Evolutionary conservation across 2,329 filamentous ascomycete species (phyloP).

Genomic region (Cercospora brassicicola): DNA sequence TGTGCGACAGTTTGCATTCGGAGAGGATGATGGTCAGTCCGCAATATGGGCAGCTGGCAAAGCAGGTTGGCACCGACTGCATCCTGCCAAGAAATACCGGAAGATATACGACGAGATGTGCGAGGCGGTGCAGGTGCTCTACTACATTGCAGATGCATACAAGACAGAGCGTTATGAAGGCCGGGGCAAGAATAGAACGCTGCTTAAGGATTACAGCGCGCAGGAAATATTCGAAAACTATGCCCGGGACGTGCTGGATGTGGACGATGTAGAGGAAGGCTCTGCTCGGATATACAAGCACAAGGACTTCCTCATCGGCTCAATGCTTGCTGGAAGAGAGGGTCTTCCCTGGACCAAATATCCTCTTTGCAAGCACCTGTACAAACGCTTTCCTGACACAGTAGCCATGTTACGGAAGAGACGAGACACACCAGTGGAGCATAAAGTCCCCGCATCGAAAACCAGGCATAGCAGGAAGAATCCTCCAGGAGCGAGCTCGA

Average conservation of each 20-base stretch:
- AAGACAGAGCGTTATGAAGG: slow-evolving; percentile 33
- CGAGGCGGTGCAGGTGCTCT: slow-evolving; percentile 64
- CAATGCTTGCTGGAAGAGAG: slow-evolving; percentile 48
- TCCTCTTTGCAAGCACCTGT: slow-evolving; percentile 46
- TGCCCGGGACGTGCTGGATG: slow-evolving; percentile 27
- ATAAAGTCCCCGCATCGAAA: background rate
- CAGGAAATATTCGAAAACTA: slow-evolving; percentile 44
- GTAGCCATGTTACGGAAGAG: slow-evolving; percentile 18
- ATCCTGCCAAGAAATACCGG: slow-evolving; percentile 59
- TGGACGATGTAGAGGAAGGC: slow-evolving; percentile 30
- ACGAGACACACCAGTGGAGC: slow-evolving; percentile 10
- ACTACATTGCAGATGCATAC: slow-evolving; percentile 62
- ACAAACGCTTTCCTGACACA: slow-evolving; percentile 39
- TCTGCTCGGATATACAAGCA: slow-evolving; percentile 33
- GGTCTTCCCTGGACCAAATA: slow-evolving; percentile 47
- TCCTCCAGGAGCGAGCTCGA: slow-evolving; percentile 1
- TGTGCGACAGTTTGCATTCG: slow-evolving; percentile 51
- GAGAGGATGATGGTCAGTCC: slow-evolving; percentile 56
- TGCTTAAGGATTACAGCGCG: slow-evolving; percentile 37
- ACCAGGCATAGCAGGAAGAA: background rate
- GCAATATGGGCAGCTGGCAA: slow-evolving; percentile 66
- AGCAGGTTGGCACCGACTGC: slow-evolving; percentile 69
- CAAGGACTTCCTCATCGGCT: slow-evolving; percentile 47
- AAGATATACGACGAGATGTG: slow-evolving; percentile 60
- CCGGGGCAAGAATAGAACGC: slow-evolving; percentile 40